Evolutionary conservation across 164 flowering plant genomes (phyloP).

Genomic region (Euptelea pleiosperma): DNA sequence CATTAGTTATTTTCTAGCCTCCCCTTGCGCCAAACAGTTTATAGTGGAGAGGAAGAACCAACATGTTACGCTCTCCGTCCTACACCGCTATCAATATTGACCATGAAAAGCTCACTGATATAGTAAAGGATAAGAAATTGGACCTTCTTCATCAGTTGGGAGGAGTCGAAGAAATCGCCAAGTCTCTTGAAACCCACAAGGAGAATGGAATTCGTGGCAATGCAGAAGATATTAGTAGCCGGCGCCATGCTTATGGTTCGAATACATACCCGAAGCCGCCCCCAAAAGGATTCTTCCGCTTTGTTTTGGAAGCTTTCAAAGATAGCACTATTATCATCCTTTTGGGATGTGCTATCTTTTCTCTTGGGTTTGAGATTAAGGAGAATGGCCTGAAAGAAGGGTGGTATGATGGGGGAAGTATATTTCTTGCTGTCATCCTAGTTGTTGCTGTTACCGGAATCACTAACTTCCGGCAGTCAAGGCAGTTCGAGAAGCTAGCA

Average conservation of each 20-base stretch:
- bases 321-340: slow-evolving; percentile 36
- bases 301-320: slow-evolving; percentile 38
- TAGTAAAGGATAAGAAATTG: slow-evolving; percentile 34
- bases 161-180: slow-evolving; percentile 10
- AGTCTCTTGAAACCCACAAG: slow-evolving; percentile 16
- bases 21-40: no score
- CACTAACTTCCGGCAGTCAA: slow-evolving; percentile 29
- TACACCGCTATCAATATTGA: no score
- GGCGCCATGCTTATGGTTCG: slow-evolving; percentile 28
- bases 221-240: slow-evolving; percentile 17
- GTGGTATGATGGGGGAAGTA: slow-evolving; percentile 12
- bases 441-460: slow-evolving; percentile 37
- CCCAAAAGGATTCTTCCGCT: slow-evolving; percentile 27
- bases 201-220: slow-evolving; percentile 24
- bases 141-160: slow-evolving; percentile 18
- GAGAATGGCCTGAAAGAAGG: no score
- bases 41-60: no score
- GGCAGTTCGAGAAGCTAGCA: slow-evolving; percentile 30
- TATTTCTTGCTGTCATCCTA: slow-evolving; percentile 24
- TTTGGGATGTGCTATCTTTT: slow-evolving; percentile 9
- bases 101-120: slow-evolving; percentile 15
- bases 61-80: no score
- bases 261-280: slow-evolving; percentile 36
- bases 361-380: slow-evolving; percentile 26
- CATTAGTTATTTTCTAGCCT: no score